Evolutionary conservation across 768 basidiomycete genomes (phyloP), one percentile per base, ranked within the genome.

Genomic region (Leccinum barrowsii): DNA sequence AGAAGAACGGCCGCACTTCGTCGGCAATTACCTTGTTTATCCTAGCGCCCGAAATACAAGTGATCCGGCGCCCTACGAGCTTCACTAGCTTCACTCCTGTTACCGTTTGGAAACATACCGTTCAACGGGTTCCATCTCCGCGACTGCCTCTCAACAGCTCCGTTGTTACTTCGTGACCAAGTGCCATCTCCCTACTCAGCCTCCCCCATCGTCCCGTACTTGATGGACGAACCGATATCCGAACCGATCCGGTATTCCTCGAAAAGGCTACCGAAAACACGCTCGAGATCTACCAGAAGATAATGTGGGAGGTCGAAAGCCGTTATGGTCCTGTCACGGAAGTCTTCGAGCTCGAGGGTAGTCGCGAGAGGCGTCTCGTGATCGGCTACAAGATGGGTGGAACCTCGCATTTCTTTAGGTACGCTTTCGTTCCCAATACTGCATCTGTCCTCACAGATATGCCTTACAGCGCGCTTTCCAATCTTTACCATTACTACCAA

Each of bases 311-410:
- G 69, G 94, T 95, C 30, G 85, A 92, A 75, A 75, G 74, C 42
- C 80, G 96, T 47, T 83, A 88, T 66, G 97, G 97, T 1, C 95
- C 96, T 44, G 97, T 99, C 59, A 94, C 98, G 66, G 92, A 95
- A 70, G 87, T 94, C 48, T 98, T 87, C 72, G 94, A 98, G 74
- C 94, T 98, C 52, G 97, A 98, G 71, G 93, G 92, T 34, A 83
- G 85, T 4, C 82, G 94, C 49, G 95, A 99, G 76, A 82, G 91
- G 68, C 81, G 97, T 52, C 74, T 99, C 52, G 97, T 99, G 63
- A 98, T 99, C 69, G 96, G 93, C 6, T 98, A 93, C 83, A 94
- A 91, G 80, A 94, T 90, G 87, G 93, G 94, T 51, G 90, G 89
- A 12, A 97, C 96, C 7, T 84, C 84, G 53, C 81, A 80, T 57